Percentiles rank a stretch among this genome's conserved stretches.
phyloP scores from a whole-genome alignment of 345 rosid species.

The Eucalyptus pauciflora region DNA sequence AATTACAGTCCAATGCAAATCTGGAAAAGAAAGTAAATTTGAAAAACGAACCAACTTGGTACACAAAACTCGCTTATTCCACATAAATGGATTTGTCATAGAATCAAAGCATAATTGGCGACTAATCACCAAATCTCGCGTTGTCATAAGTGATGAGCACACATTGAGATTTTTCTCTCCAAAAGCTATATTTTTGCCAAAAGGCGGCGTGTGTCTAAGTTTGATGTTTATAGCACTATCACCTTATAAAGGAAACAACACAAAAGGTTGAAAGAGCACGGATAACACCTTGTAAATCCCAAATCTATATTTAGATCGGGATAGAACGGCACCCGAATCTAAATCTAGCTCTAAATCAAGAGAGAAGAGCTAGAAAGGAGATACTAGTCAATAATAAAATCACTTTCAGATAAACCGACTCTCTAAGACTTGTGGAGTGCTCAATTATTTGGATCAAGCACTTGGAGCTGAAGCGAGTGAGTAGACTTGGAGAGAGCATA shows the following conservation, averaged over 20 bases:
- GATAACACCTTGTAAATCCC: no score
- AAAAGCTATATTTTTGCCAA: no score
- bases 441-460: not conserved
- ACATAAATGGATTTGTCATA: not conserved
- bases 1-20: not conserved
- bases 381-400: no score
- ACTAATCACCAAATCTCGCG: not conserved
- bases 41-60: no score
- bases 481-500: not conserved
- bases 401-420: no score
- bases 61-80: not conserved
- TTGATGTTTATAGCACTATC: not conserved
- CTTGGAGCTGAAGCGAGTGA: not conserved
- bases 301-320: no score
- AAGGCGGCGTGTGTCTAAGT: fast-evolving
- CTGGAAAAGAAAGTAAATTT: no score
- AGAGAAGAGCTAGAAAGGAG: no score
- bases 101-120: not conserved
- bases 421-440: no score
- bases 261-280: not conserved
- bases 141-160: not conserved
- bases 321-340: no score
- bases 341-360: not conserved
- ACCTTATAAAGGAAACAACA: not conserved
- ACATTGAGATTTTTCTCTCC: not conserved